Conservation (phyloP, 2,329 filamentous ascomycete genomes). For the Aspergillus latus region DNA sequence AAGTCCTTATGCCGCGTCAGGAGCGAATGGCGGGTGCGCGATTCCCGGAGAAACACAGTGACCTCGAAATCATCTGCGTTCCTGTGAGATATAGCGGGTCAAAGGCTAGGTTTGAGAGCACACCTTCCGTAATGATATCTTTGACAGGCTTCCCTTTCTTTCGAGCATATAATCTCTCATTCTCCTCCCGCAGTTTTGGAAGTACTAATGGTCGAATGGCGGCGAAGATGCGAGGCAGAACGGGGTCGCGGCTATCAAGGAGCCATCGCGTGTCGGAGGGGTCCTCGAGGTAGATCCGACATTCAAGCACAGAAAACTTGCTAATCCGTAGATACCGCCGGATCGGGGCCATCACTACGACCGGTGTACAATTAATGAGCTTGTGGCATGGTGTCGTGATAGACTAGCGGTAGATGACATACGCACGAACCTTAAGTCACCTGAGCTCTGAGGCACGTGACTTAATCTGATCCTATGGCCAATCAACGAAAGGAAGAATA, state of each 20-base stretch:
- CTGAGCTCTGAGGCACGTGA: background rate
- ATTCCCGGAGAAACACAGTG: conserved; percentile 87
- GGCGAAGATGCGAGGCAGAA: conserved; percentile 79
- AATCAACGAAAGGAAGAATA: background rate
- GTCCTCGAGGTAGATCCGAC: conserved; percentile 92
- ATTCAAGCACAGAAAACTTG: conserved; percentile 92
- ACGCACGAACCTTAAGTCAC: background rate
- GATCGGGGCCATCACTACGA: conserved; percentile 71
- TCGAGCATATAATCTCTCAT: conserved; percentile 59
- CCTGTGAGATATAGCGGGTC: background rate
- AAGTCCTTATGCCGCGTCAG: conserved; percentile 83
- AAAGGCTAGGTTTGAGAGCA: background rate
- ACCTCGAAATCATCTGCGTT: conserved; percentile 87
- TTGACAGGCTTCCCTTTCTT: conserved; percentile 81
- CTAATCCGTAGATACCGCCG: conserved; percentile 88
- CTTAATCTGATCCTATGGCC: background rate
- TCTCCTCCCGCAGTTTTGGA: conserved; percentile 88
- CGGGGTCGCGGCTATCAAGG: conserved; percentile 73
- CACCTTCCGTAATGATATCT: conserved; percentile 81
- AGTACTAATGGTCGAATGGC: conserved; percentile 81
- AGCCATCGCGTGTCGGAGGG: conserved; percentile 79
- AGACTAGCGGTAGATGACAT: background rate
- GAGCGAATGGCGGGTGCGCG: conserved; percentile 78
- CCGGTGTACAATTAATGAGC: background rate
- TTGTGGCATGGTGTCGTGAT: no score